Percentiles rank a stretch among this genome's conserved stretches.
Evolutionary conservation across 2,329 filamentous ascomycete species (phyloP).

Genomic region (Fusarium xylarioides): DNA sequence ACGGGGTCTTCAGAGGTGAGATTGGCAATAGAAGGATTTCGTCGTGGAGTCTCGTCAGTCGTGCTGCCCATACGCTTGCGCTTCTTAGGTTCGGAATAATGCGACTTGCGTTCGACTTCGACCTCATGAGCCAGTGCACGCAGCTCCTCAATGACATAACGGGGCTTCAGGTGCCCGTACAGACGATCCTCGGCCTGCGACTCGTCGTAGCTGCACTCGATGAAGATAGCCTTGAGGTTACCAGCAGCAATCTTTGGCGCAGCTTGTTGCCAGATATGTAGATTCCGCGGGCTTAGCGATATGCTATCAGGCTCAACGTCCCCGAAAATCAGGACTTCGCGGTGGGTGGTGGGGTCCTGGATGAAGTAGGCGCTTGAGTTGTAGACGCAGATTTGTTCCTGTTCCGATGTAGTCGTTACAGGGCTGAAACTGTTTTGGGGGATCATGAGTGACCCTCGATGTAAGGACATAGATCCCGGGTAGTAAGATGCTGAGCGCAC

Average conservation of each 20-base stretch:
- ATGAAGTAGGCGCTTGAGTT: constrained; percentile 96
- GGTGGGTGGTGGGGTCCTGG: constrained; percentile 73
- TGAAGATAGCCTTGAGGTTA: constrained; percentile 82
- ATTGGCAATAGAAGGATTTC: constrained; percentile 33
- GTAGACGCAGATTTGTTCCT: constrained; percentile 71
- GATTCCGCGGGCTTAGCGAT: constrained; percentile 82
- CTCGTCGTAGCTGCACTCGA: constrained; percentile 95
- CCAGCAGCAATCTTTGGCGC: constrained; percentile 83
- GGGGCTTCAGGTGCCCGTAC: constrained; percentile 88
- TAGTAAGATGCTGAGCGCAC: constrained; percentile 43
- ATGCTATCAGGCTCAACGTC: constrained; percentile 94
- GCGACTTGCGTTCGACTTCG: constrained; percentile 55
- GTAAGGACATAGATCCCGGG: constrained; percentile 18
- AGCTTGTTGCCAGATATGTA: constrained; percentile 86
- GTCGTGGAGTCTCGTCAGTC: constrained; percentile 36
- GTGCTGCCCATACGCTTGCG: constrained; percentile 65
- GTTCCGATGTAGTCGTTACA: constrained; percentile 42
- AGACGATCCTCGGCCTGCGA: constrained; percentile 78
- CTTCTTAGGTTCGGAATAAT: constrained; percentile 61
- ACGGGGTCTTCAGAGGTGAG: constrained; percentile 55
- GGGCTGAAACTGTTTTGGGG: constrained; percentile 44
- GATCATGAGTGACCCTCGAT: constrained; percentile 44
- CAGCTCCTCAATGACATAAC: constrained; percentile 84
- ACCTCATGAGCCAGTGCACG: constrained; percentile 76
- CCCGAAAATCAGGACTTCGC: constrained; percentile 91